Base-by-base conservation (phyloP, 768 basidiomycete species). In the Fibroporia radiculosa region DNA sequence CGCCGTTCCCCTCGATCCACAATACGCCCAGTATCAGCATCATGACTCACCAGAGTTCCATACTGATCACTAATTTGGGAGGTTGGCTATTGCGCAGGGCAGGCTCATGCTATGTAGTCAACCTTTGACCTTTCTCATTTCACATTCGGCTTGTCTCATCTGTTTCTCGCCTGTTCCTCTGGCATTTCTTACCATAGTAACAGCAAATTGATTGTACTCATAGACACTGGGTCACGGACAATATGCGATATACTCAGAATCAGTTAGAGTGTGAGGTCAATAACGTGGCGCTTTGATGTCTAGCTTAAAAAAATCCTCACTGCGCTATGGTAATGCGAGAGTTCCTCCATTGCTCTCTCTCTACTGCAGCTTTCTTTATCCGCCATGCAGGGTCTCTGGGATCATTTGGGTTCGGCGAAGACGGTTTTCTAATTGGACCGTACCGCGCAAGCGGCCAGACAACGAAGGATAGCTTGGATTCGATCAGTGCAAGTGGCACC, bases 261-360 rank as follows among this genome's bases (percentile, higher is more conserved):
- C 8, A 8, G 29, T 31, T n/a, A n/a, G 10, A 31, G 10, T n/a
- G n/a, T 31, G 8, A 31, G 8, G 29, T n/a, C 29, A 31, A n/a
- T 31, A 8, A 10, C 29, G 10, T 10, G 29, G 29, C 29, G 29
- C 29, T 31, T 8, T 31, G 29, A 8, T 31, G n/a, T n/a, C 8
- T 31, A 8, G 29, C n/a, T 31, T 31, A n/a, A 19, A 36, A n/a
- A n/a, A n/a, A n/a, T n/a, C 29, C 33, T 12, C 12, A 16, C 41
- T 42, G 28, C 16, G 24, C 27, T 33, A 32, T 16, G 6, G 42
- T 44, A 8, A 74, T 68, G 39, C 72, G 68, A 5, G 63, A 55
- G 14, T 57, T 54, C 29, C 72, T 70, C 42, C 62, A 56, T 40
- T 59, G 49, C 45, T 70, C 64, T 45, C 69, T 63, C 40, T 69